Evolutionary conservation across 108 stramenopile species (phyloP).

Genomic region (Cyclotella kingstonii): DNA sequence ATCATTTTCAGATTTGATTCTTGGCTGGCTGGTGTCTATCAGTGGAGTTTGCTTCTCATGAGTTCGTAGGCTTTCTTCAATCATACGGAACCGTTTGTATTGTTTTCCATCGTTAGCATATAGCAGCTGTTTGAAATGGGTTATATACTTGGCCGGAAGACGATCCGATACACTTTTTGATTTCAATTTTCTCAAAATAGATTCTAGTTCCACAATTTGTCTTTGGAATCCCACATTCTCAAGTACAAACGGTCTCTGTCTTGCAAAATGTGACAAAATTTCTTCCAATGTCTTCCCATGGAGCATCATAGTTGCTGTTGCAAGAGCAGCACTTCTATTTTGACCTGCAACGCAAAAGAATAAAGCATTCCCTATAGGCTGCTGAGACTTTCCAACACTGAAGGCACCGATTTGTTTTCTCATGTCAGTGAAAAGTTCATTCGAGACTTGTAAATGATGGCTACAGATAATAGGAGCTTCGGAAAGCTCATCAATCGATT

Average conservation of each 20-base stretch:
- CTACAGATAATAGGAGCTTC: conserved; percentile 30
- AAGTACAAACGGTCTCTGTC: conserved; percentile 61
- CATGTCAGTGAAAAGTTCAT: conserved; percentile 50
- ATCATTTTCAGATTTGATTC: conserved; percentile 29
- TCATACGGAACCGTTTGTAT: conserved; percentile 31
- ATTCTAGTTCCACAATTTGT: conserved; percentile 67
- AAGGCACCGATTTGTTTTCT: conserved; percentile 10
- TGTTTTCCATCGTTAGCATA: conserved; percentile 11
- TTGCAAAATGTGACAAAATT: conserved; percentile 38
- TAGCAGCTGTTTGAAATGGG: conserved; percentile 29
- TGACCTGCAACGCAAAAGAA: conserved; percentile 83
- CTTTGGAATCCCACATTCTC: conserved; percentile 77
- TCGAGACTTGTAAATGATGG: conserved; percentile 63
- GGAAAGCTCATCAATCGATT: background rate
- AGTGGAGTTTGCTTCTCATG: conserved; percentile 12
- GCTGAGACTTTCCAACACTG: background rate
- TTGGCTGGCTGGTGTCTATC: background rate
- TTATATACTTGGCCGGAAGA: conserved; percentile 9
- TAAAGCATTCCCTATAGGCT: conserved; percentile 45
- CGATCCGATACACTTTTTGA: conserved; percentile 1
- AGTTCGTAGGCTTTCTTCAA: conserved; percentile 7
- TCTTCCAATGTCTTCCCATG: conserved; percentile 58
- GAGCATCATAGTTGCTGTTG: conserved; percentile 55
- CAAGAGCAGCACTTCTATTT: conserved; percentile 53
- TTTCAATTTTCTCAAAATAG: conserved; percentile 41